These are phyloP conservation scores for Rhodotorula sp. DNA, from an alignment of 1,284 basidiomycete genomes.

Conservation along the genomic window DNA sequence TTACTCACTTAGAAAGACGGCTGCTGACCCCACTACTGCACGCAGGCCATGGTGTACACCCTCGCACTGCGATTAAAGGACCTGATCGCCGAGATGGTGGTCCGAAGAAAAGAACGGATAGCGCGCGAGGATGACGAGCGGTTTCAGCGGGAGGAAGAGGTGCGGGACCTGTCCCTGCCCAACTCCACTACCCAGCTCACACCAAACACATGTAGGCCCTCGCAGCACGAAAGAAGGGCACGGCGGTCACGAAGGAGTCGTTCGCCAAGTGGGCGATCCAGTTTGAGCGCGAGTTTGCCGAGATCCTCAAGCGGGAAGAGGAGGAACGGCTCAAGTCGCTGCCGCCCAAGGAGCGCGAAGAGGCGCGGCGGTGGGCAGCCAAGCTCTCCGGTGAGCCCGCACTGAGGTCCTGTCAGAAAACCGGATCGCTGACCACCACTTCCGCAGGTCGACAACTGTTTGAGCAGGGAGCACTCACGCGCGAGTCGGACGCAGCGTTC, in stretches of 20 bases:
- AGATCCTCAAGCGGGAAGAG: constrained; percentile 66
- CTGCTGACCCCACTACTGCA: not conserved
- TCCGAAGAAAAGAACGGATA: constrained; percentile 40
- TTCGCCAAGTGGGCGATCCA: constrained; percentile 78
- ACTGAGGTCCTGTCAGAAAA: not conserved
- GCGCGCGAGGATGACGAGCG: constrained; percentile 57
- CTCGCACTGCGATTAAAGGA: constrained; percentile 85
- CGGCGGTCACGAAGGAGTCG: constrained; percentile 76
- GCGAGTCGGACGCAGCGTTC: constrained; percentile 61
- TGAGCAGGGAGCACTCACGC: constrained; percentile 70
- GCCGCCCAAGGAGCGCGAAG: constrained; percentile 83
- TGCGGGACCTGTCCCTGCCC: no score
- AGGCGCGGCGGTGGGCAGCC: constrained; percentile 65
- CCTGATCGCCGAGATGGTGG: constrained; percentile 65
- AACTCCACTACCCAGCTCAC: no score
- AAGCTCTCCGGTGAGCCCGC: constrained; percentile 65
- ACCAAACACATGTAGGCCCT: no score
- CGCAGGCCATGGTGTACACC: constrained; percentile 93
- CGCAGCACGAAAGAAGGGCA: constrained; percentile 82
- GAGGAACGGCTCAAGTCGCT: constrained; percentile 76
- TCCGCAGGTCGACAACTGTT: constrained; percentile 78
- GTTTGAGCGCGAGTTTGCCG: constrained; percentile 69
- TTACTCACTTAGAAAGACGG: not conserved
- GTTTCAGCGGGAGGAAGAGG: constrained; percentile 62
- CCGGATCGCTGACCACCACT: not conserved